phyloP scores from a whole-genome alignment of 805 yeast genomes.

The Zygoascus biomembranicola region DNA sequence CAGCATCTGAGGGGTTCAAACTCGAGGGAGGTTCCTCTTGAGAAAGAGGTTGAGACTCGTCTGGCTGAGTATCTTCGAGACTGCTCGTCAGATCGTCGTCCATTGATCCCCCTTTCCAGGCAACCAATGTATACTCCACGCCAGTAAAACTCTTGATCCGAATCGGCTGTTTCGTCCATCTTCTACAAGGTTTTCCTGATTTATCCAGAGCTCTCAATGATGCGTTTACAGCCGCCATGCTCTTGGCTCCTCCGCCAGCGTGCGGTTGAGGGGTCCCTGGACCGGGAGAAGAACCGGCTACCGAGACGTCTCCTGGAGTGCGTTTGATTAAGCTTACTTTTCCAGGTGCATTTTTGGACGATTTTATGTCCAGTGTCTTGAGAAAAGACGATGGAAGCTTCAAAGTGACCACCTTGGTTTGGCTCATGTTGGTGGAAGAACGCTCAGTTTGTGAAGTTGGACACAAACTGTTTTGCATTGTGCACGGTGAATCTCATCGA shows the following conservation, averaged over 20 bases:
- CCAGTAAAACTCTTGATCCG: slow-evolving; percentile 40
- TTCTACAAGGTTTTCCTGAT: slow-evolving; percentile 35
- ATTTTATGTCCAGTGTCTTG: background rate
- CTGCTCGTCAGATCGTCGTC: background rate
- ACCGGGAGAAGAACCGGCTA: background rate
- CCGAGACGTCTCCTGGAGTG: background rate
- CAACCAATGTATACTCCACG: slow-evolving; percentile 27
- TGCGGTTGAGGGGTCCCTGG: slow-evolving; percentile 7
- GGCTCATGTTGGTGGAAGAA: background rate
- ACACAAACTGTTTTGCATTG: no score
- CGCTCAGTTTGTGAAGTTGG: no score
- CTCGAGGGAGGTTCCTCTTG: background rate
- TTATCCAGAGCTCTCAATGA: slow-evolving; percentile 34
- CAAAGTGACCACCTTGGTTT: slow-evolving; percentile 13
- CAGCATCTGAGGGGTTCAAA: background rate
- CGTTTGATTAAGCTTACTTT: background rate
- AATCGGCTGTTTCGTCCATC: slow-evolving; percentile 36
- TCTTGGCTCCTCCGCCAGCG: slow-evolving; percentile 18
- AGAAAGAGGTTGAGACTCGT: background rate
- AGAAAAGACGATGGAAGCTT: slow-evolving; percentile 3
- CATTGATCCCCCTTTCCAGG: slow-evolving; percentile 33
- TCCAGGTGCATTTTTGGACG: background rate
- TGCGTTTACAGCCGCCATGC: slow-evolving; percentile 25
- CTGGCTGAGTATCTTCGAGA: background rate
- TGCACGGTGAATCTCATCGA: no score